These are phyloP conservation scores for Saccharomycopsis fibuligera DNA, from an alignment of 805 yeast species.

Conservation along the genomic window DNA sequence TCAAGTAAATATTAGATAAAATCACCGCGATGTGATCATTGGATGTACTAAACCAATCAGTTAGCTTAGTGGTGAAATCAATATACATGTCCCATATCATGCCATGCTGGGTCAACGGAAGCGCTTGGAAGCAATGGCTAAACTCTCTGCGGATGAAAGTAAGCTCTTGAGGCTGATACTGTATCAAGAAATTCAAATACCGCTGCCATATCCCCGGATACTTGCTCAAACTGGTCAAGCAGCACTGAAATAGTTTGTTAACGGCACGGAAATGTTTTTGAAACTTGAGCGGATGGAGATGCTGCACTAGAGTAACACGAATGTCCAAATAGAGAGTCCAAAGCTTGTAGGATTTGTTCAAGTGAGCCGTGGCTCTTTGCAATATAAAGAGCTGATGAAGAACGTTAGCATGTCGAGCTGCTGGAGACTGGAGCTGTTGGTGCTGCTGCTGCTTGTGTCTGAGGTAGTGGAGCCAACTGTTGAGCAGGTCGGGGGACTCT, in stretches of 20 bases:
- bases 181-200: constrained; percentile 39
- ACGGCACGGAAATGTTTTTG: constrained; percentile 31
- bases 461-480: constrained; percentile 42
- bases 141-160: constrained; percentile 38
- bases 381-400: constrained; percentile 39
- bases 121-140: constrained; percentile 40
- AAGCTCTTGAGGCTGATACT: constrained; percentile 28
- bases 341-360: constrained; percentile 43
- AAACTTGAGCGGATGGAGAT: constrained; percentile 28
- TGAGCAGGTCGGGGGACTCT: constrained; percentile 30
- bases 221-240: constrained; percentile 37
- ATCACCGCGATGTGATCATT: constrained; percentile 18
- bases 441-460: constrained; percentile 28
- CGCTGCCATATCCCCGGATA: constrained; percentile 48
- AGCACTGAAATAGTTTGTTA: constrained; percentile 40
- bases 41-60: constrained; percentile 30
- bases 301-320: constrained; percentile 29
- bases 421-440: constrained; percentile 16
- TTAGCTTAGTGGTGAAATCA: constrained; percentile 37
- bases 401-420: constrained; percentile 23
- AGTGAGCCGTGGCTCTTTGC: constrained; percentile 42
- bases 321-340: constrained; percentile 48
- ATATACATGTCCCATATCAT: constrained; percentile 51
- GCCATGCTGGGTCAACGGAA: constrained; percentile 50
- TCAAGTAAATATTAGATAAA: constrained; percentile 1